phyloP scores from a whole-genome alignment of 225 moss, liverwort and hornwort species.

The Climacium dendroides region DNA sequence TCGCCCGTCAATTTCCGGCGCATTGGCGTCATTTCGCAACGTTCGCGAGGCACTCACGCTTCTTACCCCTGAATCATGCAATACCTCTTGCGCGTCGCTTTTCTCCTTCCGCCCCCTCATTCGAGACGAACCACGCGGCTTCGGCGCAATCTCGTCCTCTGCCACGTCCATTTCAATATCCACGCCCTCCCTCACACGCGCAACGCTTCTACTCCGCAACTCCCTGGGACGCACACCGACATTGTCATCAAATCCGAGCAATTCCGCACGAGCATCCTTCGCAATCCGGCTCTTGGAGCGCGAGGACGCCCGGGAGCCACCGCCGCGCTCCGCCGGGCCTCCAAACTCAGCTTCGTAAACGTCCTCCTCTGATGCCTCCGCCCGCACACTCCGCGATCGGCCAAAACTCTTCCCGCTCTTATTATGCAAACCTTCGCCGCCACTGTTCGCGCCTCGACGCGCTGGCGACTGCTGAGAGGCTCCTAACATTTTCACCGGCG shows the following conservation, averaged over 20 bases:
- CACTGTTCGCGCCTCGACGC: not conserved
- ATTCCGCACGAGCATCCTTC: slow-evolving; percentile 40
- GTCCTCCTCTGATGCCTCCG: slow-evolving; percentile 23
- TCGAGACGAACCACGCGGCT: slow-evolving; percentile 26
- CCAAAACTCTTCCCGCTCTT: slow-evolving; percentile 8
- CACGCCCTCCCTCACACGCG: slow-evolving; percentile 21
- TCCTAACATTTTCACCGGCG: slow-evolving; percentile 19
- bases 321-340: slow-evolving; percentile 21
- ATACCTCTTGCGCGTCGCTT: slow-evolving; percentile 1
- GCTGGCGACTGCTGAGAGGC: slow-evolving; percentile 17
- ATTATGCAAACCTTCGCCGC: not conserved
- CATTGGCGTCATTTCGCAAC: not conserved
- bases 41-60: slow-evolving; percentile 2
- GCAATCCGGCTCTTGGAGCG: slow-evolving; percentile 19
- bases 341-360: slow-evolving; percentile 36
- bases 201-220: slow-evolving; percentile 27
- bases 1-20: slow-evolving; percentile 16
- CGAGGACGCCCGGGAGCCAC: slow-evolving; percentile 22
- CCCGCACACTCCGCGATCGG: slow-evolving; percentile 34
- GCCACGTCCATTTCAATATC: slow-evolving; percentile 23
- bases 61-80: not conserved
- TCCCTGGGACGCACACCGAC: slow-evolving; percentile 7
- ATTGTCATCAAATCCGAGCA: slow-evolving; percentile 35
- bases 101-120: slow-evolving; percentile 15
- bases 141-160: not conserved